Conservation (phyloP, 2,329 filamentous ascomycete genomes). For the Pseudocercospora ulei region DNA sequence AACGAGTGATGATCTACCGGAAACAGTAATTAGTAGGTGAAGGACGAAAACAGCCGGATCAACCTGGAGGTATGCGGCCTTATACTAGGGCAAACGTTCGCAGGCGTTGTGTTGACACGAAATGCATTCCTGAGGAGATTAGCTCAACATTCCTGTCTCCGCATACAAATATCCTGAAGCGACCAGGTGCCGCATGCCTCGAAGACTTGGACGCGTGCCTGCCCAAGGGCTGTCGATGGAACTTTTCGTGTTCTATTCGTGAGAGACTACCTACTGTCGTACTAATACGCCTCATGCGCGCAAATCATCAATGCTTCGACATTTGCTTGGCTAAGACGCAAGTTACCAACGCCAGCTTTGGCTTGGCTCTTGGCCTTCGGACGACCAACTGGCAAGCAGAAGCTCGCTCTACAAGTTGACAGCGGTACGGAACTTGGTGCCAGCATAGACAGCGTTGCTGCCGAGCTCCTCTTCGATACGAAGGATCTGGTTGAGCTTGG, state of each 20-base stretch:
- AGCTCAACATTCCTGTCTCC: slow-evolving; percentile 13
- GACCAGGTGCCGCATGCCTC: neutral
- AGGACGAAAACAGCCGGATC: slow-evolving; percentile 18
- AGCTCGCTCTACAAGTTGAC: slow-evolving; percentile 76
- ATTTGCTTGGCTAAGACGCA: too few species aligned
- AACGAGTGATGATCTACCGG: slow-evolving; percentile 20
- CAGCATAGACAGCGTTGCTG: slow-evolving; percentile 80
- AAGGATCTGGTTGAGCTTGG: slow-evolving; percentile 99
- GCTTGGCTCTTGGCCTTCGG: too few species aligned
- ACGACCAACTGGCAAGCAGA: slow-evolving; percentile 1
- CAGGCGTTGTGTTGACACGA: slow-evolving; percentile 17
- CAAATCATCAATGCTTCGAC: neutral
- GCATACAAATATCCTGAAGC: slow-evolving; percentile 14
- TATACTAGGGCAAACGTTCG: slow-evolving; percentile 20
- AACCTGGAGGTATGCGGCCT: slow-evolving; percentile 18
- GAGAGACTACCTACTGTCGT: neutral
- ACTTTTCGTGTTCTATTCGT: slow-evolving; percentile 7
- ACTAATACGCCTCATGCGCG: neutral
- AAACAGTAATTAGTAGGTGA: slow-evolving; percentile 21
- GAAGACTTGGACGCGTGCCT: neutral
- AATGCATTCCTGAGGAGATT: slow-evolving; percentile 20
- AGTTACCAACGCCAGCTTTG: slow-evolving; percentile 1
- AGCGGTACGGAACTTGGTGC: slow-evolving; percentile 79
- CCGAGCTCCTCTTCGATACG: slow-evolving; percentile 99
- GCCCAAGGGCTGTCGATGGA: neutral